phyloP scores from a whole-genome alignment of 2,329 filamentous ascomycete genomes.

The Colletotrichum trifolii region DNA sequence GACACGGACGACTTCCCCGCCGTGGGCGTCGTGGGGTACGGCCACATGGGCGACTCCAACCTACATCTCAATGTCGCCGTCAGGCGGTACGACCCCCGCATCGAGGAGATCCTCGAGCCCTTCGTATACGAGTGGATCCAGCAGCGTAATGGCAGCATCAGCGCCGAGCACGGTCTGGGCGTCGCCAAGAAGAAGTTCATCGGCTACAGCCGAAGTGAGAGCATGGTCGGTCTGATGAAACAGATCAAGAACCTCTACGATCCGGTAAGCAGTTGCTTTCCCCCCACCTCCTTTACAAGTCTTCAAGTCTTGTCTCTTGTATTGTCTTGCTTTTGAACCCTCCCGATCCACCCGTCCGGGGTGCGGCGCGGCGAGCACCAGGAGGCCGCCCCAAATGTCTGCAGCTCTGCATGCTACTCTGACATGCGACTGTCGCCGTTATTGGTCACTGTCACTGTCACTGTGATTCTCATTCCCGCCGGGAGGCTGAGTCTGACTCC shows the following conservation, averaged over 20 bases:
- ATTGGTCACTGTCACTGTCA: background rate
- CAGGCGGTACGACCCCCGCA: slow-evolving; percentile 83
- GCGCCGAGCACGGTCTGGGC: slow-evolving; percentile 94
- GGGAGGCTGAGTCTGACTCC: slow-evolving; percentile 6
- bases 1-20: slow-evolving; percentile 82
- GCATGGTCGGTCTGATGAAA: slow-evolving; percentile 91
- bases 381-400: no score
- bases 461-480: background rate
- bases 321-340: background rate
- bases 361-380: no score
- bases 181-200: slow-evolving; percentile 97
- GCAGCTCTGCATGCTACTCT: no score
- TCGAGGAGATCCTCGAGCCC: slow-evolving; percentile 90
- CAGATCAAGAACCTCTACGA: slow-evolving; percentile 95
- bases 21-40: slow-evolving; percentile 92
- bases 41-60: slow-evolving; percentile 98
- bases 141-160: slow-evolving; percentile 90
- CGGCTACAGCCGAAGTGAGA: slow-evolving; percentile 89
- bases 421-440: no score
- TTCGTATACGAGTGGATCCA: slow-evolving; percentile 98
- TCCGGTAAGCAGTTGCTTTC: slow-evolving; percentile 72
- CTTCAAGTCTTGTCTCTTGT: slow-evolving; percentile 11
- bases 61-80: slow-evolving; percentile 92
- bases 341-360: background rate
- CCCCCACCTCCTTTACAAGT: slow-evolving; percentile 11